These are phyloP conservation scores for Kernera saxatilis DNA, from an alignment of 345 rosid species.

Conservation along the genomic window DNA sequence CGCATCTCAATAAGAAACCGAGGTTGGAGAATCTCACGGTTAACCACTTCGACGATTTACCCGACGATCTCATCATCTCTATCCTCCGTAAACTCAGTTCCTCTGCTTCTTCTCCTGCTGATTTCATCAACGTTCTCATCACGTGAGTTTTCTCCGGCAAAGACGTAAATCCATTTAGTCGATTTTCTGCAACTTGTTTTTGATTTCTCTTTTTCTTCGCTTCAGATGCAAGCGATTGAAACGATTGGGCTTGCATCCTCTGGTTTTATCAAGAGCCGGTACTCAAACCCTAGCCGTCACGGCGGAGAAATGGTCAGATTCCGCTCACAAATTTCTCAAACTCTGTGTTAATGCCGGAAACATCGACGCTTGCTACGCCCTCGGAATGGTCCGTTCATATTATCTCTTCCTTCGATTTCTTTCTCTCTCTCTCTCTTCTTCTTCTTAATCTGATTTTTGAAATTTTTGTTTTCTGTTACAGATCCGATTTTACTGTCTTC, in stretches of 20 bases:
- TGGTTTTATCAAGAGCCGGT: constrained; percentile 46
- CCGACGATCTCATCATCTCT: constrained; percentile 49
- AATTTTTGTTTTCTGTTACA: constrained; percentile 7
- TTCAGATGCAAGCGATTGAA: constrained; percentile 51
- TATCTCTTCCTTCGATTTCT: background rate
- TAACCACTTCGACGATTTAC: constrained; percentile 46
- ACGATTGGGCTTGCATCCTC: constrained; percentile 33
- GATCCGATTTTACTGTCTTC: constrained; percentile 73
- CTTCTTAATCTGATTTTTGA: background rate
- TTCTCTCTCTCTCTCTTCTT: background rate
- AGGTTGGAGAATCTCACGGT: constrained; percentile 1
- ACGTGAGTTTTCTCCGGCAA: constrained; percentile 27
- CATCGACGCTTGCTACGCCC: constrained; percentile 45
- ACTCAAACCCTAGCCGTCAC: constrained; percentile 37
- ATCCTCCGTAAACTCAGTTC: constrained; percentile 50
- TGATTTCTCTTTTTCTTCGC: background rate
- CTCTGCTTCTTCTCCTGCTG: constrained; percentile 53
- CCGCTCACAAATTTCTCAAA: constrained; percentile 50
- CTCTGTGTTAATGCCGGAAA: constrained; percentile 53
- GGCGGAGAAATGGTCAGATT: constrained; percentile 51
- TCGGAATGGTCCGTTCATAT: constrained; percentile 57
- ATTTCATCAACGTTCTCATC: constrained; percentile 38
- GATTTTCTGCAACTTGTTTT: background rate
- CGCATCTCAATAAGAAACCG: constrained; percentile 33
- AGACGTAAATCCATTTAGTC: background rate